Base-by-base conservation (phyloP, 225 moss, liverwort and hornwort genomes). In the Physcomitrellopsis africana region DNA sequence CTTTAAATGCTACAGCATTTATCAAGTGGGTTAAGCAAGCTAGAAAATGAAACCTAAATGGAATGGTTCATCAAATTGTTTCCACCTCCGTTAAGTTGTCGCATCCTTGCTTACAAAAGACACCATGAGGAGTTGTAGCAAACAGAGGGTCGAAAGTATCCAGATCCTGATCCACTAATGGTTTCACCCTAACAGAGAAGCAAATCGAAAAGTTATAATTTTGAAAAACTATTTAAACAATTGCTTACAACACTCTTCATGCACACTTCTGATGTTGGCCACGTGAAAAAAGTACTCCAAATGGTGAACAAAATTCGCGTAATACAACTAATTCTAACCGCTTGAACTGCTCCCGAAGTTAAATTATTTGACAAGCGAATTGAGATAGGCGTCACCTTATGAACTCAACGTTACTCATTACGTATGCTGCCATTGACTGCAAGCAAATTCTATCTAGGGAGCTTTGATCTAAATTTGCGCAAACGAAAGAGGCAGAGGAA, bases 341-440 rank as follows among this genome's bases (percentile, higher is more conserved):
- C 26, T 73, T 15, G 27, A 62, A 56, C 26, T 56, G 17, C 19
- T 42, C 48, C 27, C 3, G 9, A 51, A 72, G 10, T 51, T 6
- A 11, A 58, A 10, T 52, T 57, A 58, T 72, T 14, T 77, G 29
- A 14, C 19, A 19, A 54, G 7, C 14, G 45, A 70, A 56, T 67
- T 59, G 59, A 60, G 66, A 61, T 57, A 69, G 53, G 47, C 47
- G 41, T 79, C 80, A 95, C 95, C 87, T 93, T 79, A 86, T 83
- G 74, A 82, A 90, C 71, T 90, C 92, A 72, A 75, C 72, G 78
- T 83, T 96, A 8, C 81, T 79, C 79, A 89, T 87, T 70, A 93
- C 74, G 72, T 83, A 89, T 76, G 66, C 74, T 75, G 87, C 87
- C 64, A 92, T 75, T 37, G 92, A 80, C 78, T 66, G 78, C 45